phyloP scores from a whole-genome alignment of 2,329 filamentous ascomycete species.

The Monilinia laxa region DNA sequence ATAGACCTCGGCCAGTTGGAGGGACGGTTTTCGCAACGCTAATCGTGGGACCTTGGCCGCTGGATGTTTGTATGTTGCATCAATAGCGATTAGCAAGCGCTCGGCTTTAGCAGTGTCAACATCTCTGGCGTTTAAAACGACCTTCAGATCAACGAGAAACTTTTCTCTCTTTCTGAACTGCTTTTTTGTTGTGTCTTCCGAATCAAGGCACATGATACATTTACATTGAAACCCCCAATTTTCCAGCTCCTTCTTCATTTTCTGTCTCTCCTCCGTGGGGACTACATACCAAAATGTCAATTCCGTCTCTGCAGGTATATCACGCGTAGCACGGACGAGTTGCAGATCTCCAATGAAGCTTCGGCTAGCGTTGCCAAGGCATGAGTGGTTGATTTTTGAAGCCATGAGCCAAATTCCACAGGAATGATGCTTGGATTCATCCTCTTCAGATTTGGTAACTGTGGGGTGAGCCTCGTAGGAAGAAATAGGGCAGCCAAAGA shows the following conservation, averaged over 20 bases:
- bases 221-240: constrained; percentile 26
- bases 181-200: constrained; percentile 7
- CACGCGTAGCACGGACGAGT: constrained; percentile 25
- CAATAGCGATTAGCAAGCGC: constrained; percentile 19
- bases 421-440: constrained; percentile 19
- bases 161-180: constrained; percentile 15
- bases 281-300: constrained; percentile 25
- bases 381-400: constrained; percentile 32
- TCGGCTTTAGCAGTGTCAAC: constrained; percentile 23
- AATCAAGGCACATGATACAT: constrained; percentile 26
- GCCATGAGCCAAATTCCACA: constrained; percentile 29
- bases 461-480: constrained; percentile 14
- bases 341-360: constrained; percentile 30
- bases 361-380: constrained; percentile 28
- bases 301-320: constrained; percentile 28
- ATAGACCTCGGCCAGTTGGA: constrained; percentile 22
- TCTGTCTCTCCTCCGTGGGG: constrained; percentile 19
- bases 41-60: constrained; percentile 23
- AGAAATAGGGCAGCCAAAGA: constrained; percentile 27
- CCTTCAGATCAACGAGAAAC: constrained; percentile 22
- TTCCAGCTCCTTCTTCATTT: constrained; percentile 21
- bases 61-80: constrained; percentile 19
- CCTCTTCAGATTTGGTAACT: neutral
- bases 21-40: constrained; percentile 24
- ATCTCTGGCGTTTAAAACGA: constrained; percentile 14